Evolutionary conservation across 805 yeast genomes (phyloP).

Genomic region (Suhomyces pyralidae): DNA sequence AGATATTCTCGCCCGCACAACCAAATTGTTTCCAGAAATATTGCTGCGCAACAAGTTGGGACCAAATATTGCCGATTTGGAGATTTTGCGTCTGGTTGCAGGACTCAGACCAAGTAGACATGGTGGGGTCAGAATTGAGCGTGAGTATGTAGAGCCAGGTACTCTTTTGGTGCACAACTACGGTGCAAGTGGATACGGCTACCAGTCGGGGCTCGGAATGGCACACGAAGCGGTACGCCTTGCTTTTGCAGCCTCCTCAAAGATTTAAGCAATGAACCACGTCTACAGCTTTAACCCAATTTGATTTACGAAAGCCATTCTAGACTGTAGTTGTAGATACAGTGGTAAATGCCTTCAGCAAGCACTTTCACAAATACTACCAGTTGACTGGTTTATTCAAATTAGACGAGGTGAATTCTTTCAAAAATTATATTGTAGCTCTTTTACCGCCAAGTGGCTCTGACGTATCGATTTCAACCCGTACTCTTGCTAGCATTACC

Average conservation of each 20-base stretch:
- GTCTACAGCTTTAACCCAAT: too few relatives aligned
- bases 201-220: conserved; percentile 66
- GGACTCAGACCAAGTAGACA: conserved; percentile 75
- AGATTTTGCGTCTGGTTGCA: conserved; percentile 62
- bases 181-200: conserved; percentile 68
- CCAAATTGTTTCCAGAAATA: conserved; percentile 50
- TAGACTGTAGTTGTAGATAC: too few relatives aligned
- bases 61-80: conserved; percentile 35
- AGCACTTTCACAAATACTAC: too few relatives aligned
- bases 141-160: conserved; percentile 32
- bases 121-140: conserved; percentile 73
- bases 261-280: not conserved
- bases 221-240: conserved; percentile 43
- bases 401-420: too few relatives aligned
- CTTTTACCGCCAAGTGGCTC: too few relatives aligned
- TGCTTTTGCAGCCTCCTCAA: conserved; percentile 1
- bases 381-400: too few relatives aligned
- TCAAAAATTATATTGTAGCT: too few relatives aligned
- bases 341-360: too few relatives aligned
- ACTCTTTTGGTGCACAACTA: conserved; percentile 59
- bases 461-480: too few relatives aligned
- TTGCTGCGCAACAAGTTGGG: conserved; percentile 33
- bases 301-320: too few relatives aligned
- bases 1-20: conserved; percentile 60
- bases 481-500: too few relatives aligned